Base-by-base conservation (phyloP, 441 rosid species). In the Arabidopsis lyrata region DNA sequence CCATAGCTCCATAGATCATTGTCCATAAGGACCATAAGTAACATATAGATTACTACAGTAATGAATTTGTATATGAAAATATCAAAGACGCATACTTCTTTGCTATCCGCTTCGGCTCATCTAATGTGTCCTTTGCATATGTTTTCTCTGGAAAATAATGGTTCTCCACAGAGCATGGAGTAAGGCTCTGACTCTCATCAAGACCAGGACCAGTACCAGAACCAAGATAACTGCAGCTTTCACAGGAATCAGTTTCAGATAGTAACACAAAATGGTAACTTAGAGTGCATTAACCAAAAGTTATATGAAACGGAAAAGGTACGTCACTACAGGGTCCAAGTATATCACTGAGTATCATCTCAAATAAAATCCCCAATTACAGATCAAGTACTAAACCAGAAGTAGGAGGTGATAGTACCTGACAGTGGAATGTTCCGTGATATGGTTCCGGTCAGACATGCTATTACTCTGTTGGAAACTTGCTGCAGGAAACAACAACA, bases 401-500 rank as follows among this genome's bases (percentile, higher is more conserved):
- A 22, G 22, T 41, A 62, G 48, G 15, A 70, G 41, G 7, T 36
- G 16, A 56, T 12, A 48, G 35, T 79, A 93, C 97, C 92, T 87
- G 63, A 49, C 63, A 74, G 47, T 39, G 18, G 89, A 77, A 64
- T 57, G 76, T 68, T 84, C 86, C 69, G 56, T 47, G 63, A 32
- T 63, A 75, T 53, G 29, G 54, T 59, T 80, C 72, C 63, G 77
- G 42, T 80, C 87, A 78, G 65, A 64, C 66, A 80, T 55, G 78
- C 77, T 72, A 68, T 81, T 70, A 65, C 74, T 78, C 66, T 62
- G 87, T 32, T 76, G 79, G 72, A 87, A 82, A 78, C 82, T 81
- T 77, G 86, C 98, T 91, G 90, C 74, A 80, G 15, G 53, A n/a
- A 54, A 35, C 15, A 76, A 70, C 24, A 73, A 35, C 60, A 55